phyloP scores from a whole-genome alignment of 23 red algal genomes.

The Cyanidioschyzon merolae region DNA sequence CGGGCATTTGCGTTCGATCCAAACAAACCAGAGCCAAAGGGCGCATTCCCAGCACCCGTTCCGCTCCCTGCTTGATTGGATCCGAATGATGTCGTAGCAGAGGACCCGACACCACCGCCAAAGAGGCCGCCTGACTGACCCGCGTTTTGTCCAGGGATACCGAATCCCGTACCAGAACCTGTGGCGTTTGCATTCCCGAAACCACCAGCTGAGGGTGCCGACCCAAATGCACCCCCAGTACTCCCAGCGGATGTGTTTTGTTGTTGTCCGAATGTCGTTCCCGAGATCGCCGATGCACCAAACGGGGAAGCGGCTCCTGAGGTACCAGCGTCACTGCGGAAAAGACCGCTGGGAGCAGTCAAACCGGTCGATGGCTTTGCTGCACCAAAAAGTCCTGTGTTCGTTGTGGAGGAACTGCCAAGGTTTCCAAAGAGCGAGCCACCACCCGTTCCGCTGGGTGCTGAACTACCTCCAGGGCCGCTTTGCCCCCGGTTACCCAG shows the following conservation, averaged over 20 bases:
- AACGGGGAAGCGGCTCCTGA: neutral
- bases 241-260: neutral
- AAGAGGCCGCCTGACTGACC: neutral
- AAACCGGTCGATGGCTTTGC: neutral
- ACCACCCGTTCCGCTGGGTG: neutral
- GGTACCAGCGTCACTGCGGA: neutral
- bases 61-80: neutral
- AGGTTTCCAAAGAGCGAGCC: neutral
- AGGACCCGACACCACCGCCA: neutral
- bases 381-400: neutral
- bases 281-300: neutral
- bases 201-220: neutral
- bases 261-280: neutral
- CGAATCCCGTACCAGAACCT: neutral
- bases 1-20: neutral
- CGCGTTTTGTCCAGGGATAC: neutral
- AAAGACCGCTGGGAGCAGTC: neutral
- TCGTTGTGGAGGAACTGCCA: neutral
- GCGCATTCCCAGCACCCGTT: neutral
- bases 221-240: neutral
- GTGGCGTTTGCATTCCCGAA: neutral
- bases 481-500: slow-evolving; percentile 45
- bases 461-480: neutral
- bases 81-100: neutral
- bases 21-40: neutral